Percentiles rank a stretch among this genome's conserved stretches.
Evolutionary conservation across 169 alveolate species (phyloP).

Genomic region (Eimeria falciformis): DNA sequence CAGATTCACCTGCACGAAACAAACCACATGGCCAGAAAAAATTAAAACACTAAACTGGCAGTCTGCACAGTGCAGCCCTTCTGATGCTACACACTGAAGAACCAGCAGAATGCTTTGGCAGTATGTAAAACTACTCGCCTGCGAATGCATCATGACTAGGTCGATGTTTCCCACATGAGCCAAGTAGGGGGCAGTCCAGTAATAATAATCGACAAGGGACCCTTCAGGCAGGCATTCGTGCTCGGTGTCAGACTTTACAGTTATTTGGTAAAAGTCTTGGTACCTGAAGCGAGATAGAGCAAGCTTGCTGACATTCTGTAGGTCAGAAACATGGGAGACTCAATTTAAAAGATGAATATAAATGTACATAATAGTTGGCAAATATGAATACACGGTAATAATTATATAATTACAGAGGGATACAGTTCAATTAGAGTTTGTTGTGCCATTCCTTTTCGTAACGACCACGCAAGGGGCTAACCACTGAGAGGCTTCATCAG

Average conservation of each 20-base stretch:
- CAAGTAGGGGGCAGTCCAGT: conserved; percentile 81
- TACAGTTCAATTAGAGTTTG: too few species aligned
- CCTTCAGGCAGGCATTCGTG: conserved; percentile 80
- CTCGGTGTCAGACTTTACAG: conserved; percentile 71
- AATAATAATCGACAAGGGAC: conserved; percentile 81
- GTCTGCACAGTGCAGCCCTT: too few species aligned
- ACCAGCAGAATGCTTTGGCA: neutral
- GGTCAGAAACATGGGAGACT: too few species aligned
- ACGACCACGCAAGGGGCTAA: too few species aligned
- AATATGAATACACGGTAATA: too few species aligned
- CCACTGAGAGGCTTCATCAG: conserved; percentile 82
- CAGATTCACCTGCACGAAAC: conserved; percentile 67
- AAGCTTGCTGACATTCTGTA: too few species aligned
- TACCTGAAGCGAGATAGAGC: conserved; percentile 77
- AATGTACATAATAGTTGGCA: too few species aligned
- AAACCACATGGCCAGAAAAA: neutral
- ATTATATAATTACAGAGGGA: too few species aligned
- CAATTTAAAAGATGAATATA: too few species aligned
- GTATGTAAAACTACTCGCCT: conserved; percentile 33
- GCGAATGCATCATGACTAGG: conserved; percentile 85
- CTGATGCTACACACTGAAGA: neutral
- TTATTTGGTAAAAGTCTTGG: conserved; percentile 81
- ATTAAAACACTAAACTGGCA: neutral
- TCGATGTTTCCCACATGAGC: conserved; percentile 83
- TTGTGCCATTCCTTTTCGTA: too few species aligned